Evolutionary conservation across 73 alveolate species (phyloP).

Genomic region (Durusdinium trenchii): DNA sequence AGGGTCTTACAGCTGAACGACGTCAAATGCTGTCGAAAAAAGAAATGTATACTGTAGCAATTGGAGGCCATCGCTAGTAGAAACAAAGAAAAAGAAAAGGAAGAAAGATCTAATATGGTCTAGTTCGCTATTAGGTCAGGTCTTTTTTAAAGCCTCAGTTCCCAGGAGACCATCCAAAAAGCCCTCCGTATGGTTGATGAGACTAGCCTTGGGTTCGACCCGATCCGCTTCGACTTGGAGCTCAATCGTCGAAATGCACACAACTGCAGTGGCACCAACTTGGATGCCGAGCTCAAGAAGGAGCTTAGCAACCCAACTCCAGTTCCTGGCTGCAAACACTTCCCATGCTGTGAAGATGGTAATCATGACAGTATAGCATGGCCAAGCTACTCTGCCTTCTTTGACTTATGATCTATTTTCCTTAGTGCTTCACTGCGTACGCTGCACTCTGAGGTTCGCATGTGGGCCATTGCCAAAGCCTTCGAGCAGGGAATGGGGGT

Average conservation of each 20-base stretch:
- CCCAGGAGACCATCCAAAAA: constrained; percentile 86
- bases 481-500: constrained; percentile 54
- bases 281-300: constrained; percentile 3
- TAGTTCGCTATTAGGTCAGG: background rate
- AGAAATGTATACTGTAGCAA: too few species aligned
- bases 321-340: background rate
- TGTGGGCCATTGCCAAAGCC: constrained; percentile 93
- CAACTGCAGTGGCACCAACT: too few species aligned
- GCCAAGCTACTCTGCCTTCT: background rate
- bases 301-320: constrained; percentile 90
- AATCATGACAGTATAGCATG: background rate
- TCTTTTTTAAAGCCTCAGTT: background rate
- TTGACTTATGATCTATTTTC: background rate
- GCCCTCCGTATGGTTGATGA: constrained; percentile 96
- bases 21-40: background rate
- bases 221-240: constrained; percentile 78
- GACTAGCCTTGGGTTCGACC: constrained; percentile 72
- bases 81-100: background rate
- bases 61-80: too few species aligned
- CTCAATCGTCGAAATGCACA: constrained; percentile 57
- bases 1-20: background rate
- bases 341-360: background rate
- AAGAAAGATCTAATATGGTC: background rate
- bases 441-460: too few species aligned
- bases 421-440: background rate